These are phyloP conservation scores for Collybia mongolica DNA, from an alignment of 768 basidiomycete genomes.

Conservation along the genomic window DNA sequence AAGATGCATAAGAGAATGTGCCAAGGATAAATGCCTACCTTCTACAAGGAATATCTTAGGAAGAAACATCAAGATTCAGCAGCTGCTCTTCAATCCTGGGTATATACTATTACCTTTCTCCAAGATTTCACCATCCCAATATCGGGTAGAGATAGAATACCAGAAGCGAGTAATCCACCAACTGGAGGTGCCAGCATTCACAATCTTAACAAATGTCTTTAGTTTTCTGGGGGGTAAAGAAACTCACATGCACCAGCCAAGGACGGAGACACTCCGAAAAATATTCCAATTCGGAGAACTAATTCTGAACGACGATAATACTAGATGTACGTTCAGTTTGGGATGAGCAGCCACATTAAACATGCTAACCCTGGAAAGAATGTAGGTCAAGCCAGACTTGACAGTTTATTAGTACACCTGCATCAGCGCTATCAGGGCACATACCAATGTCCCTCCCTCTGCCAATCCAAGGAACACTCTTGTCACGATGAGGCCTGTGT, in stretches of 20 bases:
- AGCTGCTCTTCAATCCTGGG: neutral
- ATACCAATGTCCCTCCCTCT: constrained; percentile 23
- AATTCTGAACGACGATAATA: constrained; percentile 34
- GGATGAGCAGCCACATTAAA: too few relatives aligned
- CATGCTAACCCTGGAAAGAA: constrained; percentile 16
- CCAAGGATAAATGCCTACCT: constrained; percentile 19
- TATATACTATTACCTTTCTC: constrained; percentile 26
- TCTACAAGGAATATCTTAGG: constrained; percentile 41
- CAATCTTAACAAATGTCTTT: neutral
- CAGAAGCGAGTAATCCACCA: constrained; percentile 37
- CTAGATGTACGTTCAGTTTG: constrained; percentile 7
- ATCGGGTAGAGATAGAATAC: constrained; percentile 30
- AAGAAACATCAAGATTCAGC: neutral
- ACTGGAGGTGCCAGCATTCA: constrained; percentile 14
- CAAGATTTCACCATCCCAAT: constrained; percentile 30
- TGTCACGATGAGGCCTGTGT: constrained; percentile 18
- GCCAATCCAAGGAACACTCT: constrained; percentile 23
- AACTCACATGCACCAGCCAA: constrained; percentile 34
- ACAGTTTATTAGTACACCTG: neutral
- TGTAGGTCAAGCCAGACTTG: constrained; percentile 19
- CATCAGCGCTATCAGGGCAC: neutral
- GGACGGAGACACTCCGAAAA: constrained; percentile 30
- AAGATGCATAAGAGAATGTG: neutral
- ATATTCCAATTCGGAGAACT: constrained; percentile 31
- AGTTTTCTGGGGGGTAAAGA: neutral